A percentile compares a stretch with the other conserved stretches of the same genome.
Evolutionary conservation across 2,329 filamentous ascomycete species (phyloP).

Genomic region (Dichotomopilus funicola): DNA sequence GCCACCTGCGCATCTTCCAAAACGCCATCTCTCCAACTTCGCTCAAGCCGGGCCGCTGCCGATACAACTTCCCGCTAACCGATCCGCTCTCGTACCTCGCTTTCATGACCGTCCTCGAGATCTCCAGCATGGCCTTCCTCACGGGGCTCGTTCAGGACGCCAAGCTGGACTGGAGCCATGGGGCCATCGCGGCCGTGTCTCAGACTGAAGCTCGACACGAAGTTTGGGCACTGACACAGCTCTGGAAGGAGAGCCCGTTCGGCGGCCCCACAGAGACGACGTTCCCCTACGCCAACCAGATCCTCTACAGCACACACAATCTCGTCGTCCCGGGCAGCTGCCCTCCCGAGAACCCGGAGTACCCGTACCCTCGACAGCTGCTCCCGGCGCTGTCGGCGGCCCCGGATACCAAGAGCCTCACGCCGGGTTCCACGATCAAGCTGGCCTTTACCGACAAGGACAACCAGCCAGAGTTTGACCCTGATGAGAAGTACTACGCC

Average conservation of each 20-base stretch:
- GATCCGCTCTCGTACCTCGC: slow-evolving; percentile 15
- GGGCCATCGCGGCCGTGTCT: slow-evolving; percentile 18
- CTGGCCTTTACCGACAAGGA: slow-evolving; percentile 13
- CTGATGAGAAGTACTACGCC: slow-evolving; percentile 14
- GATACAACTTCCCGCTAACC: slow-evolving; percentile 19
- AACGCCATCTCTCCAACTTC: slow-evolving; percentile 21
- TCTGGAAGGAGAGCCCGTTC: slow-evolving; percentile 19
- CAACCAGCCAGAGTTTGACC: slow-evolving; percentile 14
- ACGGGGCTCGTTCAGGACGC: slow-evolving; percentile 18
- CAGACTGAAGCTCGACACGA: slow-evolving; percentile 21
- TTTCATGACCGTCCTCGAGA: slow-evolving; percentile 19
- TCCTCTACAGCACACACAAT: slow-evolving; percentile 19
- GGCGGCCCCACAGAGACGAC: slow-evolving; percentile 18
- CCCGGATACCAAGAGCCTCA: slow-evolving; percentile 13
- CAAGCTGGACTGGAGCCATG: neutral
- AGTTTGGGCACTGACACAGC: slow-evolving; percentile 18
- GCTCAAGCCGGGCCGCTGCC: slow-evolving; percentile 20
- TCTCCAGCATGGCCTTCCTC: slow-evolving; percentile 21
- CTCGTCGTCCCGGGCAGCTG: slow-evolving; percentile 19
- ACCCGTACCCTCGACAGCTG: slow-evolving; percentile 14
- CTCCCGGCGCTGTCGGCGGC: slow-evolving; percentile 15
- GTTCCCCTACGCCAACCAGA: slow-evolving; percentile 22
- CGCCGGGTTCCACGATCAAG: slow-evolving; percentile 13
- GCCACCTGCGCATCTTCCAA: slow-evolving; percentile 23
- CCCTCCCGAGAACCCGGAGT: slow-evolving; percentile 20